phyloP scores from a whole-genome alignment of 1,284 basidiomycete genomes.

The Trichosporon sp. region DNA sequence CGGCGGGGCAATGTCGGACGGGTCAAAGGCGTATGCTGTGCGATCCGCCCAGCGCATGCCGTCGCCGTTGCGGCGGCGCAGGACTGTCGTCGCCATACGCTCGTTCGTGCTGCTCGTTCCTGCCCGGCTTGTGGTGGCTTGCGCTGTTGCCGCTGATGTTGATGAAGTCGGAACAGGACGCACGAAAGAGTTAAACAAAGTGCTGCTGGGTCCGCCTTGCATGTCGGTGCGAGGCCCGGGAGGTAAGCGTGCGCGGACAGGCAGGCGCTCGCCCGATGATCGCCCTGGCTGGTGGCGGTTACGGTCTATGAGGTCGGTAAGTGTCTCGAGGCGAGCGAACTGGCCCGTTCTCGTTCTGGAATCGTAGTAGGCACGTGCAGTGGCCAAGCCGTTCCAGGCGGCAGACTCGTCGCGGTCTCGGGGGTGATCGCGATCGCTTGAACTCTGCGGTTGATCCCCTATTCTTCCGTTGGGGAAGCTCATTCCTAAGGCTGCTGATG shows the following conservation, averaged over 20 bases:
- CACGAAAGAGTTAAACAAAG: neutral
- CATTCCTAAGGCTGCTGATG: conserved; percentile 2
- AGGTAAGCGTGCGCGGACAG: conserved; percentile 1
- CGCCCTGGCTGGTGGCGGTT: neutral
- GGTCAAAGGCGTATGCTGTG: conserved; percentile 10
- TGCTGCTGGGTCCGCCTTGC: neutral
- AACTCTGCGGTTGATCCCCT: neutral
- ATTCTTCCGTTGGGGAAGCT: conserved; percentile 5
- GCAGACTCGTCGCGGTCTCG: conserved; percentile 1
- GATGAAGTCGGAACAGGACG: neutral
- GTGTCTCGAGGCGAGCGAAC: neutral
- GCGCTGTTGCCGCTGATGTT: neutral
- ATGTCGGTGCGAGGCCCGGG: neutral
- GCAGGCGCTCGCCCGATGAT: neutral
- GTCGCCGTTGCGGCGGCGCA: conserved; percentile 8
- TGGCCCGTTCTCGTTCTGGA: neutral
- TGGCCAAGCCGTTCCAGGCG: neutral
- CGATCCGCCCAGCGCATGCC: neutral
- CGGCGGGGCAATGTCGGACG: conserved; percentile 13
- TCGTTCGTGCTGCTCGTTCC: conserved; percentile 6
- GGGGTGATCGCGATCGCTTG: neutral
- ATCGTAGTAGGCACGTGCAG: neutral
- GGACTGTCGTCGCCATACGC: conserved; percentile 11
- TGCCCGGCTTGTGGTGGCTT: neutral
- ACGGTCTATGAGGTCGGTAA: neutral